phyloP scores from a whole-genome alignment of 257 asterid species.

The Hygrophila difformis region DNA sequence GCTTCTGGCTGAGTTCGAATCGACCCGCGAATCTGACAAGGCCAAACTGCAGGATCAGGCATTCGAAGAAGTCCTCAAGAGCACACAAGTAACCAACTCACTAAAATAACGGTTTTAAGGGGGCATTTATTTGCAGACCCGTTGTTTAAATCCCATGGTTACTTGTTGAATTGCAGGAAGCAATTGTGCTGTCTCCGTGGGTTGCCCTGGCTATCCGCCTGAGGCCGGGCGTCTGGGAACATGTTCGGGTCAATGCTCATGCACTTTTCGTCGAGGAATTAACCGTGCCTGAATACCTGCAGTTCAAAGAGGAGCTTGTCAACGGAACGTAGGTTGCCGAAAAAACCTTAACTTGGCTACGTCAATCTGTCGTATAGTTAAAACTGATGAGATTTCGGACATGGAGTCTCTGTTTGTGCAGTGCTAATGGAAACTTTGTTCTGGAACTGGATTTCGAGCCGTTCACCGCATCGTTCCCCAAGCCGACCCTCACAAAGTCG shows the following conservation, averaged over 20 bases:
- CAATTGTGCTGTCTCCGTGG: constrained; percentile 87
- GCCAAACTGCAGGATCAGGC: constrained; percentile 56
- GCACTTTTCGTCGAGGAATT: constrained; percentile 69
- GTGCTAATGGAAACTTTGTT: constrained; percentile 68
- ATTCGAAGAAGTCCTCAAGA: constrained; percentile 63
- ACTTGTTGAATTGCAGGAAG: constrained; percentile 39
- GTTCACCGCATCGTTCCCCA: constrained; percentile 78
- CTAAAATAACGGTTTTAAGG: too few relatives aligned
- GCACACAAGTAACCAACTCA: constrained; percentile 91
- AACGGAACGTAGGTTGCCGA: constrained; percentile 50
- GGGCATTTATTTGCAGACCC: too few relatives aligned
- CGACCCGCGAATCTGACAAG: constrained; percentile 38
- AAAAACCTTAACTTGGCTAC: background rate
- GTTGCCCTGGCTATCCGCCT: constrained; percentile 92
- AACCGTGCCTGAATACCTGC: constrained; percentile 72
- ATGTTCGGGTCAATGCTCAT: constrained; percentile 64
- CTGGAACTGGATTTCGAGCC: constrained; percentile 96
- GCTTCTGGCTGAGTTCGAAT: constrained; percentile 76
- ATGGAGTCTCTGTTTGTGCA: constrained; percentile 24
- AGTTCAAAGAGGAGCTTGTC: constrained; percentile 84
- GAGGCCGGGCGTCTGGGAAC: constrained; percentile 94
- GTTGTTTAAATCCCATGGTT: too few relatives aligned
- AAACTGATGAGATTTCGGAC: background rate
- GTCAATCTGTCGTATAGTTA: too few relatives aligned
- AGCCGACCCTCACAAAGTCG: constrained; percentile 88